Base-by-base conservation (phyloP, 164 flowering plant genomes). In the Tinospora cordifolia region DNA sequence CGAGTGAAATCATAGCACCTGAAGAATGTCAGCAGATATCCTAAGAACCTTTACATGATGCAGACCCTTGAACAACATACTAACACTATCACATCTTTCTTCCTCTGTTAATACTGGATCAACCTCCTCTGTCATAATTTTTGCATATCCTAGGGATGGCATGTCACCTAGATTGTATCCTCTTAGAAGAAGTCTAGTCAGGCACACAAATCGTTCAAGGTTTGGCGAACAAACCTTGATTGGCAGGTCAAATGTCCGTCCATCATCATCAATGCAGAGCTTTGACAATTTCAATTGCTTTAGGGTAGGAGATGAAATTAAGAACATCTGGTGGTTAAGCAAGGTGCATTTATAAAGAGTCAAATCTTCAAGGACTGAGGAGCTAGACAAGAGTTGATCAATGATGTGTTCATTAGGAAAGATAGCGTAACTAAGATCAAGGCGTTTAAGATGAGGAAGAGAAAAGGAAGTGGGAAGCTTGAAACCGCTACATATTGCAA, bases 361-460 rank as follows among this genome's bases (percentile, higher is more conserved):
- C 71, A 69, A 34, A 2, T 38, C 19, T 68, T 68, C 47, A 49
- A 68, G 71, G 22, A 57, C 71, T 0, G 71, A 63, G 47, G 4
- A 38, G 30, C 27, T 68, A 2, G 71, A 68, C 36, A 68, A 68
- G 22, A 68, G 24, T 38, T 34, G 71, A 12, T n/a, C 17, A 12
- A 41, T 30, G 8, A 26, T 62, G 14, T 60, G 5, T n/a, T 46
- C 40, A 62, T 62, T 57, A 1, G 40, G 15, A 62, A 62, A 70
- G 2, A 11, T 8, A 9, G 62, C 26, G 10, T 2, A 19, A 3
- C 2, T 0, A 62, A 70, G 72, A 25, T 21, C 12, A 25, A 70
- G 66, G 6, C 25, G 12, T 11, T 62, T 62, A 54, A 70, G 67
- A 19, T 58, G 24, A 10, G 72, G 72, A 62, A 70, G 47, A 62